phyloP scores from a whole-genome alignment of 345 rosid species.

The Citrus medica region DNA sequence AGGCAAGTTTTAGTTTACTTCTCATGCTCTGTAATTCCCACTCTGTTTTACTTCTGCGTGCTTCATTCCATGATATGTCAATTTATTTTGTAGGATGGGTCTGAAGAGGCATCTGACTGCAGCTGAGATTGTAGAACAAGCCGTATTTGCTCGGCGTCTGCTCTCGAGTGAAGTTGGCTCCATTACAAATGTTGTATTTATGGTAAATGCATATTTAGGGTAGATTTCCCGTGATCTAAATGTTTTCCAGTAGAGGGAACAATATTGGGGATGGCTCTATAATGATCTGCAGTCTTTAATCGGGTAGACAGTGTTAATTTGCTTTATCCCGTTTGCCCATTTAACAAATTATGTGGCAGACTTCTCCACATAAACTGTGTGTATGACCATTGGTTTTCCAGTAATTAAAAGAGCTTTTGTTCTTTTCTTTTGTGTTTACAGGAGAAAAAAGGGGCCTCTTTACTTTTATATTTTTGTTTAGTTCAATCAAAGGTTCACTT shows the following conservation, averaged over 20 bases:
- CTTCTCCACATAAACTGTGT: background rate
- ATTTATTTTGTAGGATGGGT: conserved; percentile 65
- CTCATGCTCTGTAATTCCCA: background rate
- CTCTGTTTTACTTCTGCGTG: background rate
- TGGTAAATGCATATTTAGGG: conserved; percentile 48
- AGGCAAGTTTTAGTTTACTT: conserved; percentile 38
- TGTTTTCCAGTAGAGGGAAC: background rate
- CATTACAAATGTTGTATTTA: conserved; percentile 85
- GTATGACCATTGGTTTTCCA: background rate
- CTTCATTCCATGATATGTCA: background rate
- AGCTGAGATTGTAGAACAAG: conserved; percentile 93
- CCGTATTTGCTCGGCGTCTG: conserved; percentile 65
- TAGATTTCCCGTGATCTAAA: background rate
- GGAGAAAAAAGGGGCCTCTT: background rate
- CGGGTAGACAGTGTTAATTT: background rate
- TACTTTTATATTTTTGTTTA: background rate
- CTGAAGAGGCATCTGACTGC: conserved; percentile 76
- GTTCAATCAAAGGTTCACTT: background rate
- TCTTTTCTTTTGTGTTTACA: background rate
- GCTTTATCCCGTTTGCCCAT: background rate
- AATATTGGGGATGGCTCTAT: background rate
- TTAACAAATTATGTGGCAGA: background rate
- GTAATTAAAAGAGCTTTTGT: background rate
- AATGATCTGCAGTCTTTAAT: background rate
- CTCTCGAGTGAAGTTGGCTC: conserved; percentile 62